A percentile compares a stretch with the other conserved stretches of the same genome.
Evolutionary conservation across 78 protist species (phyloP).

Genomic region (Dictyostelium brefeldianum): DNA sequence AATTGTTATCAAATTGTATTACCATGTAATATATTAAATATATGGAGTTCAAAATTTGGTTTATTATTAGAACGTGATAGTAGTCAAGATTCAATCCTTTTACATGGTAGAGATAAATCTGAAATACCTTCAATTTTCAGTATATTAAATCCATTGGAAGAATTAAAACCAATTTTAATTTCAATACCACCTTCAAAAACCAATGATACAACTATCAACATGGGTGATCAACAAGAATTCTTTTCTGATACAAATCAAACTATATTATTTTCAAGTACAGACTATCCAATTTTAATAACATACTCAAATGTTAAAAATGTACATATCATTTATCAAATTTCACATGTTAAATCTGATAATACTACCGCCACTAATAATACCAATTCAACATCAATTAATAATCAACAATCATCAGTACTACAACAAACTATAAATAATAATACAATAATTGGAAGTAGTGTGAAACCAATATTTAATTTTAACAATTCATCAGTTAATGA

Average conservation of each 20-base stretch:
- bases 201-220: background rate
- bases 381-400: background rate
- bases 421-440: background rate
- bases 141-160: conserved; percentile 66
- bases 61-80: conserved; percentile 53
- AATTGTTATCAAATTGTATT: conserved; percentile 26
- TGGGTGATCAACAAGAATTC: conserved; percentile 24
- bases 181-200: background rate
- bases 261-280: conserved; percentile 9
- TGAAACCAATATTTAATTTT: conserved; percentile 3
- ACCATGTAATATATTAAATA: conserved; percentile 40
- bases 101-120: background rate
- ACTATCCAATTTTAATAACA: conserved; percentile 32
- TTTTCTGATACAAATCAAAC: conserved; percentile 45
- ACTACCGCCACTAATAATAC: background rate
- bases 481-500: conserved; percentile 7
- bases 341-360: background rate
- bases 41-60: conserved; percentile 44
- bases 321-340: conserved; percentile 25
- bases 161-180: conserved; percentile 34
- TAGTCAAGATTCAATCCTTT: background rate
- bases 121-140: conserved; percentile 55
- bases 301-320: background rate
- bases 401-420: background rate
- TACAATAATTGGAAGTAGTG: background rate